Percentiles rank a stretch among this genome's conserved stretches.
Conservation (phyloP, 129 eudicot species). For the Logfia minima region DNA sequence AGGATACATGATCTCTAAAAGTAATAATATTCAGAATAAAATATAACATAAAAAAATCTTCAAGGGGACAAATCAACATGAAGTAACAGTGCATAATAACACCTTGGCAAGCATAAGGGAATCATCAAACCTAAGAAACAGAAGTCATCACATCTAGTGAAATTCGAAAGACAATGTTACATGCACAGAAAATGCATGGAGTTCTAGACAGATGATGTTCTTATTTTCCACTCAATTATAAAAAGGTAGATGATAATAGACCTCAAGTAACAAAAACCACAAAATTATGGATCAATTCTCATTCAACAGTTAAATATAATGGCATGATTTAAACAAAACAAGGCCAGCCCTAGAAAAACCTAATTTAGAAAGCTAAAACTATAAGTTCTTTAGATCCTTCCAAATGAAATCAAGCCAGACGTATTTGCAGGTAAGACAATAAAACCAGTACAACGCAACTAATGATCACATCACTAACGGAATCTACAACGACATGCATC, state of each 20-base stretch:
- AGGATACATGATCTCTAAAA: not conserved
- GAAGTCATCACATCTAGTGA: conserved; percentile 7
- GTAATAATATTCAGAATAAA: conserved; percentile 3
- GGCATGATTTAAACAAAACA: conserved; percentile 11
- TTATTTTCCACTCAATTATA: not conserved
- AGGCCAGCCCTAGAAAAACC: not conserved
- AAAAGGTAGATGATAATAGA: no score
- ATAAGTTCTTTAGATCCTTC: not conserved
- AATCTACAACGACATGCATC: conserved; percentile 13
- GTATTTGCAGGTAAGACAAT: not conserved
- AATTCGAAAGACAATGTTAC: not conserved
- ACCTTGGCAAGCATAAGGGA: conserved; percentile 8
- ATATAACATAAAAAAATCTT: conserved; percentile 10
- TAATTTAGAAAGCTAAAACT: not conserved
- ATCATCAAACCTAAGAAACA: conserved; percentile 20
- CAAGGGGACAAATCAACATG: not conserved
- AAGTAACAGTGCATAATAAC: conserved; percentile 17
- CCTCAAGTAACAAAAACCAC: no score
- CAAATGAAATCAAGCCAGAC: not conserved
- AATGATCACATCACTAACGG: not conserved
- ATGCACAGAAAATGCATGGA: not conserved
- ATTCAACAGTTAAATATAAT: conserved; percentile 9
- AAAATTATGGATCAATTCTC: not conserved
- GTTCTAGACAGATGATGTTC: not conserved
- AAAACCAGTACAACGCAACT: not conserved